Conservation (phyloP, 805 yeast species). For the Sugiyamaella valdiviana region DNA sequence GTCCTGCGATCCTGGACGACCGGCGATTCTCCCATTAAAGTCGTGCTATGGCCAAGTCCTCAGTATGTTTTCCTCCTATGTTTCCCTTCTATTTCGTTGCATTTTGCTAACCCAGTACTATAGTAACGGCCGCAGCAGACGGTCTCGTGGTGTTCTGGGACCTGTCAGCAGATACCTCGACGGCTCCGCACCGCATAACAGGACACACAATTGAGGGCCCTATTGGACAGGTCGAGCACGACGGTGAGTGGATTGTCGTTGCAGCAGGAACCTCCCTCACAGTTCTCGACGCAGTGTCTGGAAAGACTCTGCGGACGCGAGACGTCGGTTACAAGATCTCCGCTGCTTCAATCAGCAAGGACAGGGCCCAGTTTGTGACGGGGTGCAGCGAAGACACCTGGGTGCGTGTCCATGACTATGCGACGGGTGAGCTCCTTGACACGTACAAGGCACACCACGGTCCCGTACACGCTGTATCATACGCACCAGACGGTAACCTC, state of each 20-base stretch:
- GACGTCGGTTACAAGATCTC: constrained; percentile 25
- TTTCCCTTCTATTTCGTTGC: not conserved
- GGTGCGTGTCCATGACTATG: constrained; percentile 28
- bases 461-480: constrained; percentile 81
- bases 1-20: constrained; percentile 21
- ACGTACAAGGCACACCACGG: constrained; percentile 93
- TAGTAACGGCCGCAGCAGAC: constrained; percentile 20
- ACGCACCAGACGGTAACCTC: constrained; percentile 70
- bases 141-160: constrained; percentile 29
- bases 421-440: constrained; percentile 85
- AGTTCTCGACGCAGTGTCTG: constrained; percentile 17
- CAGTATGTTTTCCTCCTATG: not conserved
- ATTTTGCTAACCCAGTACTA: not conserved
- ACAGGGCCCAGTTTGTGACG: constrained; percentile 21
- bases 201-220: constrained; percentile 5
- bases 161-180: constrained; percentile 14
- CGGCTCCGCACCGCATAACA: constrained; percentile 5
- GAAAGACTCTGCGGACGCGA: constrained; percentile 16
- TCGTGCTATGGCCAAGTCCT: constrained; percentile 23
- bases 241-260: constrained; percentile 19
- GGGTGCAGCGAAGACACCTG: constrained; percentile 29
- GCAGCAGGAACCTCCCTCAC: constrained; percentile 24
- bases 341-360: constrained; percentile 23
- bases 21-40: constrained; percentile 15
- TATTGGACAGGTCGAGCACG: constrained; percentile 24